Base-by-base conservation (phyloP, 257 asterid genomes). In the Parsonsia alboflavescens region DNA sequence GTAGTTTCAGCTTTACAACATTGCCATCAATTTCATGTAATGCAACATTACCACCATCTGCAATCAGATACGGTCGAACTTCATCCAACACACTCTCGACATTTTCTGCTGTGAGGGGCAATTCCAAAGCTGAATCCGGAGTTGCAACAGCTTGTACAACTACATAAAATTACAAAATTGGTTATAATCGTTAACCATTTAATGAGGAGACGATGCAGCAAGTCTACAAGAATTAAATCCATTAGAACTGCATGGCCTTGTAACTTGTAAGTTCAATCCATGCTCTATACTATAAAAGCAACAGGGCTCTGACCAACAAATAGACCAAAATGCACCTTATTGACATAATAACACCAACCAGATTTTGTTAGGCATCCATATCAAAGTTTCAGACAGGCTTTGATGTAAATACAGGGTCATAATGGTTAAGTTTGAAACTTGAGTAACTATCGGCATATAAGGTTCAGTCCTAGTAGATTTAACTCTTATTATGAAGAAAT, bases 21-120 rank as follows among this genome's bases (percentile, higher is more conserved):
- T 90, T 89, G 73, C 99, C 98, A 77, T 92, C 99, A 71, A 95
- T 95, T 80, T 95, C 96, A 56, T 95, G 97, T 78, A 95, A 79
- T 19, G 90, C 97, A 73, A 95, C 99, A 75, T 95, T 95, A 56
- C 99, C 99, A 78, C 99, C 99, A 79, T 95, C 99, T 52, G 98
- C 82, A 70, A 95, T 92, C 67, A 92, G 89, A 81, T 95, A 95
- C 7, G 99, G 99, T 71, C 99, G 85, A 74, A 95, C 73, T 75
- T 95, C 98, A 83, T 95, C 99, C 85, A 95, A 77, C 75, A 92
- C 98, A 15, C 73, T 83, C 90, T 95, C 99, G 12, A 92, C 91
- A 81, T 95, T 95, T 69, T 90, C 97, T 41, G 88, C 96, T 24
- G 98, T 94, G 71, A 93, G 91, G 3, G 98, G 97, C 80, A 93